These are phyloP conservation scores for Lepiota brunneoincarnata DNA, from an alignment of 768 basidiomycete genomes.

Conservation along the genomic window DNA sequence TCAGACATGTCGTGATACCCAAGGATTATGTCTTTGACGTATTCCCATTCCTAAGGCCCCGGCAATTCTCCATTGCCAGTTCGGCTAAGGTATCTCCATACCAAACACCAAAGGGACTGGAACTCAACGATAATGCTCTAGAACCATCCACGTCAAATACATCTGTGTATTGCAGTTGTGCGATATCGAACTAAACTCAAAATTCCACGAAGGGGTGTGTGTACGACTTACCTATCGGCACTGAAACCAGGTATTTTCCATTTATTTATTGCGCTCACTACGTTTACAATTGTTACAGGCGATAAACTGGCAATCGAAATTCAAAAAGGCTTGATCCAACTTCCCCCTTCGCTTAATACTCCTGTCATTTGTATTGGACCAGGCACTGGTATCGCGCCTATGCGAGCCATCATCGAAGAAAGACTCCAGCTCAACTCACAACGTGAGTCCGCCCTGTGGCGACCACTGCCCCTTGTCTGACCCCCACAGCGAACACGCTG, in stretches of 20 bases:
- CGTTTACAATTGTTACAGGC: conserved; percentile 34
- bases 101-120: background rate
- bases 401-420: conserved; percentile 83
- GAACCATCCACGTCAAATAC: conserved; percentile 64
- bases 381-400: conserved; percentile 93
- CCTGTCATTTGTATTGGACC: conserved; percentile 92
- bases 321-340: conserved; percentile 58
- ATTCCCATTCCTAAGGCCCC: conserved; percentile 78
- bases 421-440: conserved; percentile 54
- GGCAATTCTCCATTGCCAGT: conserved; percentile 93
- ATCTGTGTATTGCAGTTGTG: conserved; percentile 91
- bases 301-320: conserved; percentile 61
- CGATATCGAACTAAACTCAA: conserved; percentile 84
- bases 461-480: no score
- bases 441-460: conserved; percentile 33
- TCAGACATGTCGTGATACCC: conserved; percentile 73
- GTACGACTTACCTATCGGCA: conserved; percentile 73
- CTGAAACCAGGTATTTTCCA: conserved; percentile 53
- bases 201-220: conserved; percentile 76
- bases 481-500: conserved; percentile 56
- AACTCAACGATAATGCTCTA: conserved; percentile 11
- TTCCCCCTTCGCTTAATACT: conserved; percentile 47
- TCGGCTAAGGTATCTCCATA: conserved; percentile 51
- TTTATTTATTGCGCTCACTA: background rate
- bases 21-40: conserved; percentile 86